These are phyloP conservation scores for Inosperma sp. DNA, from an alignment of 768 basidiomycete species.

Conservation along the genomic window DNA sequence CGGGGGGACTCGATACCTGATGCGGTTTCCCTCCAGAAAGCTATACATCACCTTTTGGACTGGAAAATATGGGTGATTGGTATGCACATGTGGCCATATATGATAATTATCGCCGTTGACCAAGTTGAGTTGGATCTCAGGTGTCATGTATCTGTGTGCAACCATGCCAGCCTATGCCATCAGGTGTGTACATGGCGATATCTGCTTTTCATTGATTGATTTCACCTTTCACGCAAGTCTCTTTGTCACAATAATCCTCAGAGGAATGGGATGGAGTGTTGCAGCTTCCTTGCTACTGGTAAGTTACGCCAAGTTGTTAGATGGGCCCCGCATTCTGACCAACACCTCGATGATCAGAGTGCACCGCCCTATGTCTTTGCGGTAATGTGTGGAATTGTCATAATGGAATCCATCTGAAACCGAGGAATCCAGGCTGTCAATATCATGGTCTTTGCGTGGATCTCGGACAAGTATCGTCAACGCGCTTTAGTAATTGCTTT, in stretches of 20 bases:
- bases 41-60: too few species aligned
- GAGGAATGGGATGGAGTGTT: constrained; percentile 46
- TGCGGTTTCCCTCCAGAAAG: too few species aligned
- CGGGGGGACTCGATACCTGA: too few species aligned
- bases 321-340: not conserved
- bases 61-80: too few species aligned
- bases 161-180: constrained; percentile 48
- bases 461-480: constrained; percentile 43
- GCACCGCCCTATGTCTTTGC: constrained; percentile 48
- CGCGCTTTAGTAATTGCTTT: constrained; percentile 41
- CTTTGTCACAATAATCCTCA: constrained; percentile 45
- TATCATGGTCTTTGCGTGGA: constrained; percentile 41
- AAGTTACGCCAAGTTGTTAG: not conserved
- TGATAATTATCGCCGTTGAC: too few species aligned
- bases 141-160: constrained; percentile 47
- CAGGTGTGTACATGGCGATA: constrained; percentile 30
- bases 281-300: constrained; percentile 41
- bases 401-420: constrained; percentile 9
- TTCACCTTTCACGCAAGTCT: constrained; percentile 25
- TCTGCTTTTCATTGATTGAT: constrained; percentile 3
- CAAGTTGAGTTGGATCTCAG: constrained; percentile 20
- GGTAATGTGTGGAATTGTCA: constrained; percentile 32
- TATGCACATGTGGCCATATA: too few species aligned
- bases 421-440: constrained; percentile 30
- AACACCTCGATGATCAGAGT: constrained; percentile 27